A percentile compares a stretch with the other conserved stretches of the same genome.
Conservation (phyloP, 257 asterid genomes). For the Lycium barbarum region DNA sequence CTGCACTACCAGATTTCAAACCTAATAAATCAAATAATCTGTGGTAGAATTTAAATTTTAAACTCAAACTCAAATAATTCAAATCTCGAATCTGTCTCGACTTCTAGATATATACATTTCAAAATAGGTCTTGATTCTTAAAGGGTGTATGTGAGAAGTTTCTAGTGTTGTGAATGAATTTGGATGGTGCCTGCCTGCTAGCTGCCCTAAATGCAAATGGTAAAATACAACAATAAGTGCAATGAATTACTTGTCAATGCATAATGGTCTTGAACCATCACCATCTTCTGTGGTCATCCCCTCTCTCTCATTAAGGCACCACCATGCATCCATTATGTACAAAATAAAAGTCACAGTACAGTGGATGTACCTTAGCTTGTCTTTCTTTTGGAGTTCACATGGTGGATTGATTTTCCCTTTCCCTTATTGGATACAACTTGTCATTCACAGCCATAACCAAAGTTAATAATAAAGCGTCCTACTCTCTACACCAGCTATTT, state of each 20-base stretch:
- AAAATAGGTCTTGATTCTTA: neutral
- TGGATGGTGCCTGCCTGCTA: constrained; percentile 15
- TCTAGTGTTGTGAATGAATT: constrained; percentile 3
- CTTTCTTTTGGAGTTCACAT: constrained; percentile 17
- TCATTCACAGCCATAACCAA: constrained; percentile 38
- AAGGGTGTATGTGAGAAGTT: neutral
- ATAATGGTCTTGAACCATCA: constrained; percentile 30
- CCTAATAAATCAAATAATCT: too few relatives aligned
- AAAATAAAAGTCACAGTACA: neutral
- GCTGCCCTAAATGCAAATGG: constrained; percentile 25
- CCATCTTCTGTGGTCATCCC: constrained; percentile 36
- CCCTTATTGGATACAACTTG: constrained; percentile 43
- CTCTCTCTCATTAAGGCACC: neutral
- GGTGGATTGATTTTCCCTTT: constrained; percentile 34
- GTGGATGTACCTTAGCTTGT: neutral
- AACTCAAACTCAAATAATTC: neutral
- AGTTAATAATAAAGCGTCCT: neutral
- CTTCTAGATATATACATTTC: neutral
- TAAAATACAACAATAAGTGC: constrained; percentile 31
- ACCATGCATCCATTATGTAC: neutral
- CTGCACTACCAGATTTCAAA: too few relatives aligned
- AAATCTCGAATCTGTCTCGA: neutral
- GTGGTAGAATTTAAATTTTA: neutral
- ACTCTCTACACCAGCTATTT: constrained; percentile 13
- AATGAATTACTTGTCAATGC: constrained; percentile 3